These are phyloP conservation scores for Fusarium nisikadoi DNA, from an alignment of 2,329 filamentous ascomycete species.

Conservation along the genomic window DNA sequence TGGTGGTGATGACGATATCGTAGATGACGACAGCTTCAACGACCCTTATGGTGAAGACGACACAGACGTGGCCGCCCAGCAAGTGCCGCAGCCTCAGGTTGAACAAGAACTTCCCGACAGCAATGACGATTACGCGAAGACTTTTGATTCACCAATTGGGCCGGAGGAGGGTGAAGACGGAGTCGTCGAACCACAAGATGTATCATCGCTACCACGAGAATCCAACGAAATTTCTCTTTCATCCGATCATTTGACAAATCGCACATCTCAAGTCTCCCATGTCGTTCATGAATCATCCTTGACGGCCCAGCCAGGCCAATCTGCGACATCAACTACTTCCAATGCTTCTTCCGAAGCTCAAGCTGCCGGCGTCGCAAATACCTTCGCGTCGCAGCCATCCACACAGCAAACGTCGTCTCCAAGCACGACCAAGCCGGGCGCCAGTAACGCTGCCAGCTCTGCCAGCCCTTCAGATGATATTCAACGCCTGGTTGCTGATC, in stretches of 20 bases:
- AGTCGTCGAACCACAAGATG: slow-evolving; percentile 52
- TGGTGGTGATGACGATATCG: slow-evolving; percentile 52
- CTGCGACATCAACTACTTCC: slow-evolving; percentile 42
- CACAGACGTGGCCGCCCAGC: slow-evolving; percentile 42
- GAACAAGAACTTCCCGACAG: slow-evolving; percentile 48
- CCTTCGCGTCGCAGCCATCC: slow-evolving; percentile 36
- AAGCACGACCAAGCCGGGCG: slow-evolving; percentile 45
- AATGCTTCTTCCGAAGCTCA: slow-evolving; percentile 45
- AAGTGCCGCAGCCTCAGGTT: slow-evolving; percentile 44
- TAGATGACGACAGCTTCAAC: slow-evolving; percentile 61
- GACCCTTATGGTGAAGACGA: slow-evolving; percentile 58
- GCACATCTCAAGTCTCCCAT: slow-evolving; percentile 47
- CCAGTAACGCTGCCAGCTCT: slow-evolving; percentile 42
- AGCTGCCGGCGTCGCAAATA: slow-evolving; percentile 35
- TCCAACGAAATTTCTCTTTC: slow-evolving; percentile 55
- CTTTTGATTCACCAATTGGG: slow-evolving; percentile 60
- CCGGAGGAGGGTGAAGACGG: slow-evolving; percentile 51
- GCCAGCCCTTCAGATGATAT: slow-evolving; percentile 51
- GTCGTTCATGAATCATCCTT: slow-evolving; percentile 48
- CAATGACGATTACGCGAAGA: slow-evolving; percentile 63
- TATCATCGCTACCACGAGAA: slow-evolving; percentile 57
- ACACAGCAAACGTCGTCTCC: slow-evolving; percentile 41
- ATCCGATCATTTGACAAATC: slow-evolving; percentile 52
- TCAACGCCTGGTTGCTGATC: slow-evolving; percentile 55
- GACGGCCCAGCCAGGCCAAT: slow-evolving; percentile 41